A percentile compares a stretch with the other conserved stretches of the same genome.
Conservation (phyloP, 176 grass and related monocot species). For the Luzula sylvatica region DNA sequence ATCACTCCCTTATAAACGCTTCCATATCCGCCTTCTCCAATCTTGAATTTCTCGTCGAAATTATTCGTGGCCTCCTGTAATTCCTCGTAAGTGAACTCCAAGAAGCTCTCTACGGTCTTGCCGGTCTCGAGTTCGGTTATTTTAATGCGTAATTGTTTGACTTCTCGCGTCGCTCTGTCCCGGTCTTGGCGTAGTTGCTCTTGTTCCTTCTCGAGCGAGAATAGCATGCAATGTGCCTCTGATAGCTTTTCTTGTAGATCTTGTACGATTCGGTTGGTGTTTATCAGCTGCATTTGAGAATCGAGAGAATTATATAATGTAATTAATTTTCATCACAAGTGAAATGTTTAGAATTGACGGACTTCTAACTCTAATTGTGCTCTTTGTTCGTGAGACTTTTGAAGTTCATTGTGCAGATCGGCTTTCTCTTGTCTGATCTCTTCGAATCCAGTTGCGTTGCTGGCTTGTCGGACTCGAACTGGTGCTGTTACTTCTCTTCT, state of each 20-base stretch:
- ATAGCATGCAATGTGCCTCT: constrained; percentile 13
- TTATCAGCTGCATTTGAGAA: neutral
- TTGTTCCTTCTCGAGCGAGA: constrained; percentile 17
- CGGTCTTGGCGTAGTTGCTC: constrained; percentile 8
- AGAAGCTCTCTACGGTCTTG: neutral
- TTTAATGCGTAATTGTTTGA: neutral
- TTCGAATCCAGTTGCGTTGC: neutral
- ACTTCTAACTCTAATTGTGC: constrained; percentile 10
- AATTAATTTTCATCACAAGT: neutral
- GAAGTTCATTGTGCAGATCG: constrained; percentile 4
- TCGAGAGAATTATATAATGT: neutral
- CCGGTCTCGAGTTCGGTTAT: constrained; percentile 13
- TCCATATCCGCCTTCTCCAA: constrained; percentile 24
- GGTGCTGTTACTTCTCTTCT: neutral
- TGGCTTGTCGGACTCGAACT: neutral
- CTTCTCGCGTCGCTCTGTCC: constrained; percentile 6
- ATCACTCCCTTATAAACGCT: constrained; percentile 14
- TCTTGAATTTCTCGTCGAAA: constrained; percentile 17
- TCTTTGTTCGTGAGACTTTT: neutral
- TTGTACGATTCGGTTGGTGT: neutral
- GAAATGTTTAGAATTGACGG: neutral
- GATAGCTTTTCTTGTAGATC: constrained; percentile 22
- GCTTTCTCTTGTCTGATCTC: neutral
- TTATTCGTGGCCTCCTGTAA: constrained; percentile 16
- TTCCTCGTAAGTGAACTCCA: constrained; percentile 6